These are phyloP conservation scores for Pythium chondricola DNA, from an alignment of 352 stramenopile genomes.

Conservation along the genomic window DNA sequence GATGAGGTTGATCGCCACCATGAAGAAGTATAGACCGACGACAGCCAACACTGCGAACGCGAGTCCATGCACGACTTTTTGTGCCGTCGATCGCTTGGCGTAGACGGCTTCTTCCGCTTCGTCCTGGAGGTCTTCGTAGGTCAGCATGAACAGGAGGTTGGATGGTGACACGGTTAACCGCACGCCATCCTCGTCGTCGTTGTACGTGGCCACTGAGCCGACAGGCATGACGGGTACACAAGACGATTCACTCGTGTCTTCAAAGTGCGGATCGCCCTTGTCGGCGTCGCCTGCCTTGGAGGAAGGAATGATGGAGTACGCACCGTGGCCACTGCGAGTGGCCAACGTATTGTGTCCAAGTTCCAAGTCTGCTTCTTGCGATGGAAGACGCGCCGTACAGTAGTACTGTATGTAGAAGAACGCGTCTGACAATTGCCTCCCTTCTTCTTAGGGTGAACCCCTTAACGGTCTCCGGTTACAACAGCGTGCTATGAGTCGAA, in stretches of 20 bases:
- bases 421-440: no score
- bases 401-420: no score
- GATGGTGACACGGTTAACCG: not conserved
- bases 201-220: constrained; percentile 10
- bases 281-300: not conserved
- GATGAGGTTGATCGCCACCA: constrained; percentile 75
- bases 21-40: constrained; percentile 73
- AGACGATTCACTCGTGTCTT: constrained; percentile 13
- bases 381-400: no score
- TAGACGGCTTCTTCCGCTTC: constrained; percentile 17
- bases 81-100: constrained; percentile 3
- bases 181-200: not conserved
- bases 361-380: no score
- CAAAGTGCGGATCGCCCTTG: not conserved
- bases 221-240: constrained; percentile 10
- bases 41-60: constrained; percentile 24
- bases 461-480: no score
- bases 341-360: no score
- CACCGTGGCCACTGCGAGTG: no score
- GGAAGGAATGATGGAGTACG: no score
- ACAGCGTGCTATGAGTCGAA: no score
- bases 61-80: constrained; percentile 1
- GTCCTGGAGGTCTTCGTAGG: constrained; percentile 20
- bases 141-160: constrained; percentile 18
- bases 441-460: no score